Evolutionary conservation across 352 stramenopile genomes (phyloP).

Genomic region (Phytopythium chamaehyphon): DNA sequence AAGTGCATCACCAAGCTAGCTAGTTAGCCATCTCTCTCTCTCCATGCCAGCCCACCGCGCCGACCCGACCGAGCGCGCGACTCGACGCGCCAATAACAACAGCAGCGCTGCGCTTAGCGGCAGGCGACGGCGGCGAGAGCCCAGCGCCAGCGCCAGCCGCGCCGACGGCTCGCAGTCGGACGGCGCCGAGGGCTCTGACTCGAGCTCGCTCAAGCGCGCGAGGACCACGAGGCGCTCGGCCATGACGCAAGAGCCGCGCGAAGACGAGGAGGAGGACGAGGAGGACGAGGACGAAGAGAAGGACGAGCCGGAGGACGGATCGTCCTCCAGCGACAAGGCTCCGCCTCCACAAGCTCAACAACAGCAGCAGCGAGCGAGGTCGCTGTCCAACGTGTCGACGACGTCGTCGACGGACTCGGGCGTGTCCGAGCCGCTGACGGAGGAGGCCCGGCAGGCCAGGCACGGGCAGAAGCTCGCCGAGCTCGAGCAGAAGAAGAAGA

Average conservation of each 20-base stretch:
- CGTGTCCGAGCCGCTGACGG: slow-evolving; percentile 34
- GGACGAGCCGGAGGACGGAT: slow-evolving; percentile 17
- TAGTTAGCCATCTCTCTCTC: no score
- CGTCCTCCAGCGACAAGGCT: slow-evolving; percentile 7
- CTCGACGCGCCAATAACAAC: slow-evolving; percentile 35
- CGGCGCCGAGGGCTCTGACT: slow-evolving; percentile 48
- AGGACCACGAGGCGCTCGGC: slow-evolving; percentile 6
- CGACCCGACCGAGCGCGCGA: slow-evolving; percentile 46
- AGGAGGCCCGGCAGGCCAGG: slow-evolving; percentile 25
- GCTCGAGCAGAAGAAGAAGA: slow-evolving; percentile 80
- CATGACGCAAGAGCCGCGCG: no score
- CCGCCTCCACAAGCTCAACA: no score
- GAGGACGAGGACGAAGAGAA: slow-evolving; percentile 23
- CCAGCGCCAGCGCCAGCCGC: slow-evolving; percentile 8
- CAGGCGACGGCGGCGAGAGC: slow-evolving; percentile 28
- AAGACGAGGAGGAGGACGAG: slow-evolving; percentile 21
- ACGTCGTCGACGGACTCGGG: slow-evolving; percentile 51
- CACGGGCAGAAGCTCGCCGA: slow-evolving; percentile 62
- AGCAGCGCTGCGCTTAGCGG: slow-evolving; percentile 17
- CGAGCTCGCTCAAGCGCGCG: slow-evolving; percentile 35
- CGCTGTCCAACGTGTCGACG: slow-evolving; percentile 63
- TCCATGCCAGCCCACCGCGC: neutral
- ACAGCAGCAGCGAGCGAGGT: slow-evolving; percentile 32
- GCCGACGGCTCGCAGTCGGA: slow-evolving; percentile 44
- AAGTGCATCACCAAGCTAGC: neutral